Evolutionary conservation across 495 filamentous ascomycete genomes (phyloP), one percentile per base, ranked within the genome.

Genomic region (Daldinia childiae): DNA sequence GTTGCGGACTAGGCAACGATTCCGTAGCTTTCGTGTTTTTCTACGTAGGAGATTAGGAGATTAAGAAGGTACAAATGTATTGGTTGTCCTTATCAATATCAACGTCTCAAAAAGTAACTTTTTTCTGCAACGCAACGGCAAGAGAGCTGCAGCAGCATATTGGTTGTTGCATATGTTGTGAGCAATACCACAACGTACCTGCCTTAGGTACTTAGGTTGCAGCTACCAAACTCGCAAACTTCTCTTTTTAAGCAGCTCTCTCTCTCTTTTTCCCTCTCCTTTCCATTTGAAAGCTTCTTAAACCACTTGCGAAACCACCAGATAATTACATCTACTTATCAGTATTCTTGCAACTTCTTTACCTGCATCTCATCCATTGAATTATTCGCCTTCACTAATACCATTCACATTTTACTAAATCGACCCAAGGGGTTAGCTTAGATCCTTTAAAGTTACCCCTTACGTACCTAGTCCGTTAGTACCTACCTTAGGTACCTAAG

Each of bases 151-250:
- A 7, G 39, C 6, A 43, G 39, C 32, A 34, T 34, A 34, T 34
- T 45, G 6, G 41, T 6, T 45, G 41, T 45, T 45, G 41, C 41
- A 48, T 48, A 48, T 19, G 43, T 48, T 48, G 43, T 48, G 43
- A 48, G 17, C 43, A 4, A 21, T 48, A 48, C 19, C 43, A 48
- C 43, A 48, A 48, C 43, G 43, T 24, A 48, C 43, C 8, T 48
- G 11, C 43, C 17, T 48, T 34, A 48, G 19, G 43, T 21, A 21
- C 2, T 4, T 41, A 12, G 19, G 43, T 48, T 24, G 43, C 43
- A 48, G 43, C 19, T 48, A 21, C 43, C 43, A 48, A 24, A 48
- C 8, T 12, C 4, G 8, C 17, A 48, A 48, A 48, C 2, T 48
- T 48, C 43, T 21, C 32, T 21, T 48, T 45, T 24, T 4, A 48